Base-by-base conservation (phyloP, 495 filamentous ascomycete species). In the Hypoxylon perforatum region DNA sequence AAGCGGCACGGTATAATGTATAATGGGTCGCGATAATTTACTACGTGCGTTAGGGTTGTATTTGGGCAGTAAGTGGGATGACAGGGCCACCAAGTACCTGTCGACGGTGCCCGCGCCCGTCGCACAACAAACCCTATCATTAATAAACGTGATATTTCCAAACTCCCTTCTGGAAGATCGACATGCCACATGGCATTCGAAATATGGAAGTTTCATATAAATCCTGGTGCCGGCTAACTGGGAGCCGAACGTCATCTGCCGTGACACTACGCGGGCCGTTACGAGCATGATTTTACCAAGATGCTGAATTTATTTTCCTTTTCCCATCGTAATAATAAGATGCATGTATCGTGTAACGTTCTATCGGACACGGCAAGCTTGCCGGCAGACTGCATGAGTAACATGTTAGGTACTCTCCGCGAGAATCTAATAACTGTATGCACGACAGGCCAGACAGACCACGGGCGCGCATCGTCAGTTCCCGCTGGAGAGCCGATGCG, bases 381-480 rank as follows among this genome's bases (percentile, higher is more conserved):
- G 50, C 50, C 18, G 38, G 12, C 30, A 35, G 38, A 47, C 38
- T 52, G 14, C 45, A 66, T 14, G 7, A n/a, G 39, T 10, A 41
- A 28, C 39, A 28, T 47, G 28, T 47, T n/a, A n/a, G n/a, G 10
- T 41, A 19, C 5, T 39, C n/a, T 15, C n/a, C 39, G 44, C 42
- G 22, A 21, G 35, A 57, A 39, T 42, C 48, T 22, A 60, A 44
- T 22, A 18, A 18, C 55, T 33, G 28, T 45, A 57, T 56, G 48
- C 57, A 61, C 63, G 36, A 25, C 51, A 61, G 38, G 28, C 50
- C 57, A 42, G 36, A 25, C 51, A 61, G 38, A 39, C 50, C 57
- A 42, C 22, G 30, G 36, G 36, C 36, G 21, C 42, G 42, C 49
- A 19, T 17, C 42, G 33, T 48, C 51, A 25, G 21, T 39, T 50